Base-by-base conservation (phyloP, 2,329 filamentous ascomycete species). In the Sarocladiaceae sp. region DNA sequence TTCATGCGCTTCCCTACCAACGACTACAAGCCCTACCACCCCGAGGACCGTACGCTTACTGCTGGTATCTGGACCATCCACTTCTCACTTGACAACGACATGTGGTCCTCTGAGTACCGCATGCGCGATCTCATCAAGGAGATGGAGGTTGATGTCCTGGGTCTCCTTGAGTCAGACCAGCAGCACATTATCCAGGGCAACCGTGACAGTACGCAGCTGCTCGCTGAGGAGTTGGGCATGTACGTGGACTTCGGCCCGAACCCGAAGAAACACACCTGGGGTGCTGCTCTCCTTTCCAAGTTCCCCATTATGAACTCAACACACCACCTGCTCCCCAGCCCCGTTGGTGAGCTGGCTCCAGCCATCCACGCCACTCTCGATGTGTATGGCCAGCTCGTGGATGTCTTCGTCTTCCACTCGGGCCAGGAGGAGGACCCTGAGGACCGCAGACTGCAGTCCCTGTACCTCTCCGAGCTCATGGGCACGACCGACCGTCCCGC, bases 111-210 rank as follows among this genome's bases (percentile, higher is more conserved):
- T 0, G 93, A 98, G 65, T 81, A 86, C 55, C 89, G 93, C 50
- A 94, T 95, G 81, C 85, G 88, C 47, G 84, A 96, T 68, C 73
- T 95, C 12, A 83, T 95, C 65, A 82, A 88, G 58, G 93, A 97
- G 57, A 71, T 95, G n/a, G 93, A 98, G 65, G 70, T 98, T n/a
- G 93, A 98, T 58, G 88, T 98, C 4, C 78, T 98, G 37, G 93
- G 93, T n/a, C 77, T 98, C 16, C 76, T 98, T 1, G 93, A 98
- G 65, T 86, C 85, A 1, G 93, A 98, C 61, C 76, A 88, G 27
- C 93, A 98, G 68, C 87, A 91, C 54, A 95, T 98, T 67, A 98
- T 98, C 71, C 98, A 97, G 93, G 93, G 93, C 58, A 98, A 97
- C 68, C 85, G 93, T 53, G 93, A 98, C 61, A 85, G 88, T 7